Conservation (phyloP, 1,284 basidiomycete genomes). For the Singerocomus rubriflavus region DNA sequence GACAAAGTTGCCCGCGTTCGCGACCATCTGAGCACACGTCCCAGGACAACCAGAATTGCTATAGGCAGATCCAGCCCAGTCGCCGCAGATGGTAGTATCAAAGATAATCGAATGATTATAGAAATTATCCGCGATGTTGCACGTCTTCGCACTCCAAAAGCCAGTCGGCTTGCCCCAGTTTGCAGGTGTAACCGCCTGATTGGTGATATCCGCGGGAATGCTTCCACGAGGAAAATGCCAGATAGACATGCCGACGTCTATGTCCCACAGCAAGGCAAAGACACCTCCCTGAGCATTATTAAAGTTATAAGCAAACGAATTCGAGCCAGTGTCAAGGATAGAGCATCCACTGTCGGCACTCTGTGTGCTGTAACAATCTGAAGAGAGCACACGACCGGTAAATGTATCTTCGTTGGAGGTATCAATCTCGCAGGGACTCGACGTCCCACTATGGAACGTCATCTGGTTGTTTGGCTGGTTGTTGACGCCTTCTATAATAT, state of each 20-base stretch:
- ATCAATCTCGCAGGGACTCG: slow-evolving; percentile 13
- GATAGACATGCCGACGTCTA: slow-evolving; percentile 57
- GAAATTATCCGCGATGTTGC: slow-evolving; percentile 67
- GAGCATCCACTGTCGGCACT: slow-evolving; percentile 49
- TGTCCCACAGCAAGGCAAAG: slow-evolving; percentile 69
- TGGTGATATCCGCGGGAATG: slow-evolving; percentile 68
- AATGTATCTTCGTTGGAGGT: slow-evolving; percentile 7
- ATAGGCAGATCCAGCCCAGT: slow-evolving; percentile 60
- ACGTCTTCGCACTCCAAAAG: slow-evolving; percentile 57
- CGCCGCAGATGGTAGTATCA: slow-evolving; percentile 60
- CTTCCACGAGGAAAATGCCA: slow-evolving; percentile 70
- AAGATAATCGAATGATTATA: slow-evolving; percentile 63
- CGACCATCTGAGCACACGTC: slow-evolving; percentile 62
- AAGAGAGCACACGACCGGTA: slow-evolving; percentile 31
- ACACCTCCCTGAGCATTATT: slow-evolving; percentile 70
- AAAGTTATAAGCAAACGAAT: slow-evolving; percentile 67
- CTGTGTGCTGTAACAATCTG: slow-evolving; percentile 40
- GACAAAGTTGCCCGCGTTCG: slow-evolving; percentile 58
- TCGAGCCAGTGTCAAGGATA: slow-evolving; percentile 34
- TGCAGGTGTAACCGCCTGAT: slow-evolving; percentile 52
- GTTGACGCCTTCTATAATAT: slow-evolving; percentile 71
- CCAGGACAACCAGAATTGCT: slow-evolving; percentile 59
- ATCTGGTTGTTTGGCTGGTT: slow-evolving; percentile 56
- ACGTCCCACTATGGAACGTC: slow-evolving; percentile 59
- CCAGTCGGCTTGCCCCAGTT: slow-evolving; percentile 69